Base-by-base conservation (phyloP, 495 filamentous ascomycete species). In the Trichoderma asperelloides region DNA sequence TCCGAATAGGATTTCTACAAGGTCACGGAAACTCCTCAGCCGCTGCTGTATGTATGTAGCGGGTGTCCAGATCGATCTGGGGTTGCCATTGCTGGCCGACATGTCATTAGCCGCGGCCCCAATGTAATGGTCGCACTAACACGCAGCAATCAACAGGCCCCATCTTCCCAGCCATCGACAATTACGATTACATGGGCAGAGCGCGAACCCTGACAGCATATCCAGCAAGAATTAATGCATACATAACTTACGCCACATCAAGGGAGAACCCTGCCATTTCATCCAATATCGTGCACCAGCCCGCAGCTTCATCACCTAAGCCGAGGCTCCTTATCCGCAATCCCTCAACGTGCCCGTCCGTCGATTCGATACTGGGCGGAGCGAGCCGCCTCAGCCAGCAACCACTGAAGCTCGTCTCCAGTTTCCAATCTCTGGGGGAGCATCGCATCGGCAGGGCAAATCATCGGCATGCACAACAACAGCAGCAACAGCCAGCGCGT, bases 291-390 rank as follows among this genome's bases (percentile, higher is more conserved):
- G 33, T 37, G 33, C 33, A 15, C 13, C 41, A 16, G 4, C 41
- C 41, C 41, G 18, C 13, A 15, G 12, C 11, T 18, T 12, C 11
- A 45, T 45, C 18, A 18, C 12, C 16, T 45, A 12, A 9, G 11
- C 47, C 21, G 47, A 51, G 47, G 47, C 47, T 51, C 47, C 47
- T 51, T 51, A 51, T 21, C 47, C 18, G 47, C 47, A 51, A 37
- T 9, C 7, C 21, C 47, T 21, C 47, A 51, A 51, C 47, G 47
- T 51, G 47, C 47, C 47, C 18, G 47, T 6, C 47, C 47, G 7
- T 51, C n/a, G 47, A 51, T 51, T 51, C 47, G 47, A 51, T 51
- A 51, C 47, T 51, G 47, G 47, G 55, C 55, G 55, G 27, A 60
- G 55, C 55, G 55, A 60, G 55, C 55, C 6, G 18, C 47, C n/a